Base-by-base conservation (phyloP, 331 rosid species). In the Cydonia oblonga region DNA sequence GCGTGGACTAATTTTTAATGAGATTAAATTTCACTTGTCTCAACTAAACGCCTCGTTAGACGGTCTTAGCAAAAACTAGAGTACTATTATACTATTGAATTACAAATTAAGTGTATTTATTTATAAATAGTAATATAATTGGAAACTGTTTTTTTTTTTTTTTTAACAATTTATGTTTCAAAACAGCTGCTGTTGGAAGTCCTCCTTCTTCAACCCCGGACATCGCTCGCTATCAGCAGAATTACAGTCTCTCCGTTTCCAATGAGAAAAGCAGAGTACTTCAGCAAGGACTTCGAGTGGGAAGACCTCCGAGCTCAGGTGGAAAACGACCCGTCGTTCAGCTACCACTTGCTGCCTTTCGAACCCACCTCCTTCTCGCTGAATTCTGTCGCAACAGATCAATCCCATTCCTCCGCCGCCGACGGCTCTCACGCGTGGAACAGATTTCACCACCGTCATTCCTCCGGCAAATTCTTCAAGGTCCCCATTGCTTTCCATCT, bases 391-490 rank as follows among this genome's bases (percentile, higher is more conserved):
- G 8, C 68, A 40, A 10, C 46, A 65, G 33, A 63, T 3, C 53
- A 25, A 60, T 5, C 83, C 19, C 74, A 76, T 32, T 53, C 81
- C 1, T 46, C 81, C 1, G 90, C 87, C 6, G 51, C 82, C 2
- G 90, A 83, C 5, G 44, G 67, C 59, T 86, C 83, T 3, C 66
- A 74, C 23, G 90, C 96, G 5, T 90, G 95, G 95, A 84, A 81
- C 60, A 80, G 71, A 61, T 90, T 90, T 76, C 95, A 88, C 79
- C 69, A 18, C 62, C 95, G 95, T 25, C 96, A 90, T 63, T 75
- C 92, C 61, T 77, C 96, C 24, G 96, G 95, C 2, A 90, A 82
- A 83, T 90, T 90, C 89, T 90, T 90, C 84, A 90, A 88, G 93
- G 91, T 87, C 20, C 28, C 49, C 26, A 60, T 59, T 23, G 3